These are phyloP conservation scores for Cordyceps cateniannulata DNA, from an alignment of 2,329 filamentous ascomycete genomes.

Conservation along the genomic window DNA sequence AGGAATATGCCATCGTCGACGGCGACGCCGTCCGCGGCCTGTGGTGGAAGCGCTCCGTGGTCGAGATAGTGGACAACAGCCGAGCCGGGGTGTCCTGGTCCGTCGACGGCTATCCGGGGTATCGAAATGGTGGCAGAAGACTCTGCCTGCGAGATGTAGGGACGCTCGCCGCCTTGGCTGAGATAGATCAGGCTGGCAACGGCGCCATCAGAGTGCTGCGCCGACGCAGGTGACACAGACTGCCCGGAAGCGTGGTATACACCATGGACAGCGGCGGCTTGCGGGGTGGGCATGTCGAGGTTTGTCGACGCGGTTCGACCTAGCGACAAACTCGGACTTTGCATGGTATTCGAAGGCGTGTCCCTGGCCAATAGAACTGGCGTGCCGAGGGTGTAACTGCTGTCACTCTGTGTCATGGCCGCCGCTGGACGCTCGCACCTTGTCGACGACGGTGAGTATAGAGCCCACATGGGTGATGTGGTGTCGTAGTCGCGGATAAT, in stretches of 20 bases:
- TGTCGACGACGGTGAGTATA: neutral
- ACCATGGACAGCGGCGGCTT: slow-evolving; percentile 13
- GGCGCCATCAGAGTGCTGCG: slow-evolving; percentile 27
- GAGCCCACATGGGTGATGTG: slow-evolving; percentile 7
- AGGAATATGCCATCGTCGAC: slow-evolving; percentile 38
- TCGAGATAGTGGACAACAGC: slow-evolving; percentile 18
- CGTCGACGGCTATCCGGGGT: slow-evolving; percentile 9
- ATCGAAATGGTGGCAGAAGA: neutral
- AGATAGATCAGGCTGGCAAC: slow-evolving; percentile 30
- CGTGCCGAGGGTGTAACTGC: slow-evolving; percentile 3
- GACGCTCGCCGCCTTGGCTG: slow-evolving; percentile 24
- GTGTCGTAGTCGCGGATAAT: slow-evolving; percentile 29
- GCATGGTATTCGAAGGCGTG: neutral
- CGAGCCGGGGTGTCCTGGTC: slow-evolving; percentile 8
- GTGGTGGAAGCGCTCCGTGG: slow-evolving; percentile 12
- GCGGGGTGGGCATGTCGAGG: slow-evolving; percentile 16
- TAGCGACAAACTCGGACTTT: neutral
- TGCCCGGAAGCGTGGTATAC: neutral
- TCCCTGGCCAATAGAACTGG: neutral
- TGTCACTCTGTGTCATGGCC: neutral
- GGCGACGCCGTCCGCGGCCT: slow-evolving; percentile 26
- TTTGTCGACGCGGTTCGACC: neutral
- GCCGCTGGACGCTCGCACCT: neutral
- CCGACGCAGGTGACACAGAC: slow-evolving; percentile 1
- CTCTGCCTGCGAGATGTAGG: slow-evolving; percentile 4